A percentile compares a stretch with the other conserved stretches of the same genome.
Conservation (phyloP, 306 rosid genomes). For the Citrullus colocynthis region DNA sequence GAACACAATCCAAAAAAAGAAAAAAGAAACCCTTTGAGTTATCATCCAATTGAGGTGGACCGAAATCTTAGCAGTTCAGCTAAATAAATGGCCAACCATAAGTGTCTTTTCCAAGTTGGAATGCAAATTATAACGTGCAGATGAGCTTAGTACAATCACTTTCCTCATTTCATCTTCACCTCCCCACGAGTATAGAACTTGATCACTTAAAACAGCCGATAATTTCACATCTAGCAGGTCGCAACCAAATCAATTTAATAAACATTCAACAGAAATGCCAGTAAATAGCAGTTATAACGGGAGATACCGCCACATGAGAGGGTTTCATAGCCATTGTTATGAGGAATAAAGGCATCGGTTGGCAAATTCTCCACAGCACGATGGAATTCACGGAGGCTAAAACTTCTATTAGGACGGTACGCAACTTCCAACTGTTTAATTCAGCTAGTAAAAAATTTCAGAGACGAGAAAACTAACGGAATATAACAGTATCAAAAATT, state of each 20-base stretch:
- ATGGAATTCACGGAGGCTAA: slow-evolving; percentile 59
- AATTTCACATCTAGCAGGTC: slow-evolving; percentile 38
- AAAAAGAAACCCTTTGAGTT: background rate
- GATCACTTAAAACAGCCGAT: slow-evolving; percentile 46
- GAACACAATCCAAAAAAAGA: background rate
- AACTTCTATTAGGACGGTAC: slow-evolving; percentile 37
- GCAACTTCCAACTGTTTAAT: slow-evolving; percentile 43
- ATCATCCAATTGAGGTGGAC: background rate
- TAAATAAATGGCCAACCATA: slow-evolving; percentile 26
- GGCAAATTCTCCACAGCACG: slow-evolving; percentile 50
- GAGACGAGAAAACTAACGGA: background rate
- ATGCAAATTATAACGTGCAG: slow-evolving; percentile 41
- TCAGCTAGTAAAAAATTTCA: background rate
- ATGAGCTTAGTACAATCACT: slow-evolving; percentile 46
- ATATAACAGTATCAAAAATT: background rate
- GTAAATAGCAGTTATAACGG: background rate
- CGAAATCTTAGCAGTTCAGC: background rate
- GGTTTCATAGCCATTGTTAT: slow-evolving; percentile 23
- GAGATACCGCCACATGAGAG: background rate
- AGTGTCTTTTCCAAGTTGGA: slow-evolving; percentile 36
- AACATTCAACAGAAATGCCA: background rate
- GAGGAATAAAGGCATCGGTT: slow-evolving; percentile 34
- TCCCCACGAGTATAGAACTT: slow-evolving; percentile 61
- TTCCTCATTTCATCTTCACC: slow-evolving; percentile 57
- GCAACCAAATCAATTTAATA: background rate